Evolutionary conservation across 2,329 filamentous ascomycete species (phyloP).

Genomic region (Aspergillus udagawae): DNA sequence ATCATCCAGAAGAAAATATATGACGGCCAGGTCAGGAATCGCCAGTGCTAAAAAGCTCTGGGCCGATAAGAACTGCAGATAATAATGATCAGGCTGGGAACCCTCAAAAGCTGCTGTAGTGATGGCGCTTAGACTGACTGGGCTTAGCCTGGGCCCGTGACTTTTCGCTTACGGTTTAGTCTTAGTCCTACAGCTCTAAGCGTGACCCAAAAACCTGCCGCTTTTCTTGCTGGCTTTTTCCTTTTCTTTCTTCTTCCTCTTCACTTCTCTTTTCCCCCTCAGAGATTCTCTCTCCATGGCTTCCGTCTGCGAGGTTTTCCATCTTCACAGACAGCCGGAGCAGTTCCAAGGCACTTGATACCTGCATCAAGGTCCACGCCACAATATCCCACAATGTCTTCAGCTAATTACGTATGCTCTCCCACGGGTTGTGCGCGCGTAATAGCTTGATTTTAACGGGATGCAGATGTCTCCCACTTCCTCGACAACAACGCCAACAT

Average conservation of each 20-base stretch:
- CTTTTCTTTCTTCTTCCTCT: constrained; percentile 18
- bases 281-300: constrained; percentile 28
- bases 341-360: constrained; percentile 17
- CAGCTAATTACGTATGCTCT: constrained; percentile 41
- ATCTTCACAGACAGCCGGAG: constrained; percentile 30
- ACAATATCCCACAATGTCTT: constrained; percentile 31
- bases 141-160: constrained; percentile 25
- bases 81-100: not conserved
- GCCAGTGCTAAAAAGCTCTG: not conserved
- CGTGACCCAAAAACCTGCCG: constrained; percentile 20
- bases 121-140: constrained; percentile 15
- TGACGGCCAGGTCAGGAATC: not conserved
- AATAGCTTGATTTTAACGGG: constrained; percentile 33
- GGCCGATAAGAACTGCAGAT: constrained; percentile 1
- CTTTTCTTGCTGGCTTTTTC: constrained; percentile 18
- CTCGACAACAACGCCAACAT: constrained; percentile 66
- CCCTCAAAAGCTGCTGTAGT: not conserved
- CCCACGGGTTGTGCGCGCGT: constrained; percentile 30
- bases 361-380: constrained; percentile 7
- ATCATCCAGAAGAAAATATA: constrained; percentile 1
- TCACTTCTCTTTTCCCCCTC: constrained; percentile 12
- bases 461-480: constrained; percentile 64
- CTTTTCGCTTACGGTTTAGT: constrained; percentile 28
- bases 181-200: constrained; percentile 1
- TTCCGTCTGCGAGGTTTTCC: constrained; percentile 30